A percentile compares a stretch with the other conserved stretches of the same genome.
phyloP scores from a whole-genome alignment of 2,329 filamentous ascomycete genomes.

The Fusarium xylarioides region DNA sequence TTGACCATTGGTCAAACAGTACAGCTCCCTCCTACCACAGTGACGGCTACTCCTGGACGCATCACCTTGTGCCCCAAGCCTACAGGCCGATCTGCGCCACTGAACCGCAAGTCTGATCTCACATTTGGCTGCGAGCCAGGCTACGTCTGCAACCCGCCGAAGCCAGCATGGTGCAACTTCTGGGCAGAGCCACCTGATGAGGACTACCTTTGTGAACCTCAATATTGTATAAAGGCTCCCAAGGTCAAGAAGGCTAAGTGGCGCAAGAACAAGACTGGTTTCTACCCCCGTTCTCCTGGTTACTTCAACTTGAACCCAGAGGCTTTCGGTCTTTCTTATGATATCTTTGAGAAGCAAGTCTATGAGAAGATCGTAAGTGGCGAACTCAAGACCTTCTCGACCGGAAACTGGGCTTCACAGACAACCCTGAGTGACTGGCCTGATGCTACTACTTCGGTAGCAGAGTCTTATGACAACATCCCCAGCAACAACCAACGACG shows the following conservation, averaged over 20 bases:
- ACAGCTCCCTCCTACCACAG: slow-evolving; percentile 42
- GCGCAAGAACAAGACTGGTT: slow-evolving; percentile 56
- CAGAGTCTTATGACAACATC: slow-evolving; percentile 10
- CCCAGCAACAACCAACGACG: slow-evolving; percentile 27
- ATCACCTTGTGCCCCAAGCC: slow-evolving; percentile 57
- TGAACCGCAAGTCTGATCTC: slow-evolving; percentile 51
- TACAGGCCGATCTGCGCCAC: slow-evolving; percentile 47
- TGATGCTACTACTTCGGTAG: slow-evolving; percentile 22
- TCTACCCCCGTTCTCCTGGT: slow-evolving; percentile 59
- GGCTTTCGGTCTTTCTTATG: slow-evolving; percentile 69
- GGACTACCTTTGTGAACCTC: slow-evolving; percentile 57
- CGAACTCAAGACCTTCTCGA: slow-evolving; percentile 56
- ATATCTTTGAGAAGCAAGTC: slow-evolving; percentile 64
- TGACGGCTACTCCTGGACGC: slow-evolving; percentile 42
- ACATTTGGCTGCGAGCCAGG: slow-evolving; percentile 66
- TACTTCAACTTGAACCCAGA: slow-evolving; percentile 73
- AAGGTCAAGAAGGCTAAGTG: slow-evolving; percentile 51
- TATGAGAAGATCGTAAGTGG: slow-evolving; percentile 49
- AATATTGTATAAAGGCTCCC: slow-evolving; percentile 57
- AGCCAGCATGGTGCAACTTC: slow-evolving; percentile 60
- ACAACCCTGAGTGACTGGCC: slow-evolving; percentile 53
- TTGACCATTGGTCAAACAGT: slow-evolving; percentile 44
- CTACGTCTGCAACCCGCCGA: slow-evolving; percentile 62
- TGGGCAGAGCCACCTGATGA: slow-evolving; percentile 58
- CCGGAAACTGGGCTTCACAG: slow-evolving; percentile 66